Percentiles rank a stretch among this genome's conserved stretches.
Conservation (phyloP, 2,329 filamentous ascomycete genomes). For the Cladosporium sp. region DNA sequence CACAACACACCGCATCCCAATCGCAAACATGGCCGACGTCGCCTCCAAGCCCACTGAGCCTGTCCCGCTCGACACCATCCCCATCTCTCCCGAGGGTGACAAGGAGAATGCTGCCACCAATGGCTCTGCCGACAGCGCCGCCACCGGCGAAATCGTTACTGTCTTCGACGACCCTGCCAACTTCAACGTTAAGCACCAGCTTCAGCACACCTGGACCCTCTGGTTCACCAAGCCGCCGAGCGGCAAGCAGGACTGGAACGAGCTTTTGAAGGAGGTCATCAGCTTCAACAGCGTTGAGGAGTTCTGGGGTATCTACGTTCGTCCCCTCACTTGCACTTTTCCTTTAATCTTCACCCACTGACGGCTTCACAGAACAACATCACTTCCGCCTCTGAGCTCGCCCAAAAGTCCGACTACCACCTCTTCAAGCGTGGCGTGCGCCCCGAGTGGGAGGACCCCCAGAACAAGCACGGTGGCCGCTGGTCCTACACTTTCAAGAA, state of each 20-base stretch:
- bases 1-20: conserved; percentile 3
- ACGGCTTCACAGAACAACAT: conserved; percentile 78
- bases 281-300: conserved; percentile 98
- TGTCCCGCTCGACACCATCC: conserved; percentile 52
- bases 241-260: conserved; percentile 97
- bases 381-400: conserved; percentile 87
- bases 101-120: conserved; percentile 42
- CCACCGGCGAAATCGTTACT: conserved; percentile 64
- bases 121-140: conserved; percentile 34
- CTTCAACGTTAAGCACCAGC: conserved; percentile 98
- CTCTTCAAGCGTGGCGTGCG: conserved; percentile 97
- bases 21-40: conserved; percentile 32
- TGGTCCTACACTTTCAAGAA: conserved; percentile 99
- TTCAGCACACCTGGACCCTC: conserved; percentile 96
- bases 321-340: conserved; percentile 34
- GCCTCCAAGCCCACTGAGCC: conserved; percentile 31
- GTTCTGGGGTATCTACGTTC: conserved; percentile 98
- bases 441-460: conserved; percentile 95
- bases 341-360: background rate
- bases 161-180: conserved; percentile 98
- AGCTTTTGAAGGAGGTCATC: conserved; percentile 95
- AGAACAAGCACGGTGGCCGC: conserved; percentile 99
- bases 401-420: conserved; percentile 98
- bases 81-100: conserved; percentile 48
- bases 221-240: conserved; percentile 99